Evolutionary conservation across 73 alveolate genomes (phyloP).

Genomic region (Diophrys sp.): DNA sequence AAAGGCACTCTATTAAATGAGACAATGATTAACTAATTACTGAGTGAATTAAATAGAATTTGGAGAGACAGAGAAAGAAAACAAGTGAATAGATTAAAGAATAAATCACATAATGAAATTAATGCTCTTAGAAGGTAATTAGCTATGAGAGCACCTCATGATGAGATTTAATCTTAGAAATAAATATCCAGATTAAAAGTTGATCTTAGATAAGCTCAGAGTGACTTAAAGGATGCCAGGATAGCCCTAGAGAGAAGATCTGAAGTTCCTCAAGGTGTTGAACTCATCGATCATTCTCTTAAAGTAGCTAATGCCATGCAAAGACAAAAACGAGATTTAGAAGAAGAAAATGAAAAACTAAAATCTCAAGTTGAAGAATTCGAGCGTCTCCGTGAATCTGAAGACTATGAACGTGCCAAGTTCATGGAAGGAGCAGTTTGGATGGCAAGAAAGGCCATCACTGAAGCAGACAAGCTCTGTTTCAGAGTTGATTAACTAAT

Average conservation of each 20-base stretch:
- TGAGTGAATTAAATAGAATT: conserved; percentile 14
- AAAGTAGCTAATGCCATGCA: conserved; percentile 20
- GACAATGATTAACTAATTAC: conserved; percentile 14
- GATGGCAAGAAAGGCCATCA: conserved; percentile 47
- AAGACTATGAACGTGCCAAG: conserved; percentile 39
- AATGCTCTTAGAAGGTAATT: conserved; percentile 13
- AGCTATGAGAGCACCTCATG: conserved; percentile 24
- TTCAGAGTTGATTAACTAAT: conserved; percentile 6
- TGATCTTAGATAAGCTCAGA: conserved; percentile 7
- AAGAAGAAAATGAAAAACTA: conserved; percentile 15
- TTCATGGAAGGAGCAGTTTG: conserved; percentile 72
- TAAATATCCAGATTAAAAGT: conserved; percentile 12
- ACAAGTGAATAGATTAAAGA: conserved; percentile 9
- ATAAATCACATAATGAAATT: conserved; percentile 12
- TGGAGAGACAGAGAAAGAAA: conserved; percentile 47
- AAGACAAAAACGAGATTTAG: conserved; percentile 3
- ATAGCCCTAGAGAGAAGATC: not conserved
- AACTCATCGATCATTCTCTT: conserved; percentile 21
- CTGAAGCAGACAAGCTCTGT: conserved; percentile 13
- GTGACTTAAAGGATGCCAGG: not conserved
- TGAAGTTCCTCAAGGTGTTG: conserved; percentile 18
- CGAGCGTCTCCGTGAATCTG: conserved; percentile 1
- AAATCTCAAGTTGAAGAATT: conserved; percentile 3
- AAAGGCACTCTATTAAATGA: conserved; percentile 12
- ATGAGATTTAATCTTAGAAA: conserved; percentile 10